Conservation (phyloP, 306 rosid species). For the Biancaea sappan region DNA sequence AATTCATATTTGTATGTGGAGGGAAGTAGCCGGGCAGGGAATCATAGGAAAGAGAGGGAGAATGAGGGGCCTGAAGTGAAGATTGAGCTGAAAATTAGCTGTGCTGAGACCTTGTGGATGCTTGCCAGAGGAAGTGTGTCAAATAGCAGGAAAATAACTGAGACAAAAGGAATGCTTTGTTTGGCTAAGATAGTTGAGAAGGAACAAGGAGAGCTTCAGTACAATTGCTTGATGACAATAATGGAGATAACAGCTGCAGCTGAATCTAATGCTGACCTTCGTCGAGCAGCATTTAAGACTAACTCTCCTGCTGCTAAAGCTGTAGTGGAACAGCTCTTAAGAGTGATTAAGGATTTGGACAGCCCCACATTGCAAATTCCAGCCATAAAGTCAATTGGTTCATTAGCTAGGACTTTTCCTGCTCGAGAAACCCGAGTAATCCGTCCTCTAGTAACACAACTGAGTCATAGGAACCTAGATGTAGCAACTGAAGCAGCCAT, state of each 20-base stretch:
- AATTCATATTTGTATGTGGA: conserved; percentile 41
- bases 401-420: conserved; percentile 86
- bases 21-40: conserved; percentile 61
- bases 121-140: conserved; percentile 67
- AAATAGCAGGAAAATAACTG: conserved; percentile 69
- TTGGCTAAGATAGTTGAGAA: conserved; percentile 78
- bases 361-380: conserved; percentile 55
- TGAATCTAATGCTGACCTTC: conserved; percentile 67
- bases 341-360: conserved; percentile 62
- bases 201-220: conserved; percentile 70
- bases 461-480: conserved; percentile 47
- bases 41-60: conserved; percentile 74
- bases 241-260: conserved; percentile 76
- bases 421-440: conserved; percentile 80
- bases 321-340: conserved; percentile 74
- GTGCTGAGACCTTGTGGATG: conserved; percentile 82
- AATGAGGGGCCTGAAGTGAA: conserved; percentile 64
- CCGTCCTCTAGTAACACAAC: conserved; percentile 58
- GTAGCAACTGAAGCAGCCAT: conserved; percentile 71
- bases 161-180: conserved; percentile 84
- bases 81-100: conserved; percentile 61
- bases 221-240: conserved; percentile 73
- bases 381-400: conserved; percentile 70
- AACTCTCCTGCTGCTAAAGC: conserved; percentile 79
- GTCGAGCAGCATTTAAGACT: conserved; percentile 70